Evolutionary conservation across 495 filamentous ascomycete species (phyloP).

Genomic region (Tuber indicum): DNA sequence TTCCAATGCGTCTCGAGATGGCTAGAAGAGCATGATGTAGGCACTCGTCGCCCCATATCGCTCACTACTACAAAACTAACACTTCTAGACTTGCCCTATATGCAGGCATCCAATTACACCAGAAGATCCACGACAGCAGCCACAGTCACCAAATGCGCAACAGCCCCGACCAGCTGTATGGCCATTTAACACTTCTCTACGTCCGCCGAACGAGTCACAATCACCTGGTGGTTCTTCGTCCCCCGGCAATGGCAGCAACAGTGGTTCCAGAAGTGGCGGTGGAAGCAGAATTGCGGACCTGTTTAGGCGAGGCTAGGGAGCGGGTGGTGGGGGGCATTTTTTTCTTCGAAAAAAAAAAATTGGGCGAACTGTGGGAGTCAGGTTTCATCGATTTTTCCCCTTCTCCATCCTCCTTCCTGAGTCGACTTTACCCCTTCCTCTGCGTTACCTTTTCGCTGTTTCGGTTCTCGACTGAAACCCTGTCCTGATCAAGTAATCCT

Average conservation of each 20-base stretch:
- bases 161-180: neutral
- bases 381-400: constrained; percentile 5
- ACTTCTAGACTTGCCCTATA: constrained; percentile 38
- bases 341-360: neutral
- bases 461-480: no score
- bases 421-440: neutral
- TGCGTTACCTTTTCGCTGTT: neutral
- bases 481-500: neutral
- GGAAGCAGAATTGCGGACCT: neutral
- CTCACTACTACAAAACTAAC: neutral
- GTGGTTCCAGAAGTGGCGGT: neutral
- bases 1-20: constrained; percentile 39
- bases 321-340: neutral
- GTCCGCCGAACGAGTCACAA: neutral
- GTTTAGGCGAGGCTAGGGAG: neutral
- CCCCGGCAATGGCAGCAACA: neutral
- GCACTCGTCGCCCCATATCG: neutral
- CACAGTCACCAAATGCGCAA: constrained; percentile 12
- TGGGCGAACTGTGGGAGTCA: constrained; percentile 13
- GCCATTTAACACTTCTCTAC: neutral
- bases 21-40: constrained; percentile 39
- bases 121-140: constrained; percentile 26
- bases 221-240: neutral
- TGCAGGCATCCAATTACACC: constrained; percentile 38
- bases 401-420: neutral